Conservation (phyloP, 331 rosid genomes). For the Acacia pycnantha region DNA sequence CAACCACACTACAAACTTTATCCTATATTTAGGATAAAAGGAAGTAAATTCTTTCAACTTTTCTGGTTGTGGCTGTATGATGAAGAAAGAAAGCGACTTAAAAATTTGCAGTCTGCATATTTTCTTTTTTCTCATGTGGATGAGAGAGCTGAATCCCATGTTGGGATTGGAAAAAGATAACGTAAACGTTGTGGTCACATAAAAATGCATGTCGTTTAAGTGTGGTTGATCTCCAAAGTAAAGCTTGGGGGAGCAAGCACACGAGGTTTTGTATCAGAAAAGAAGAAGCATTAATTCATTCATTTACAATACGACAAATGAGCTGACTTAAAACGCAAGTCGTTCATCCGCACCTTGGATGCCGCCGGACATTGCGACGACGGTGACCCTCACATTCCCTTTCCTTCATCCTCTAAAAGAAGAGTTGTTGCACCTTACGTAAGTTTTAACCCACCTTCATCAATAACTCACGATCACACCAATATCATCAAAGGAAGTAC, state of each 20-base stretch:
- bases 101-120: background rate
- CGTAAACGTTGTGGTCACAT: constrained; percentile 22
- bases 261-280: constrained; percentile 1
- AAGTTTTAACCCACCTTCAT: background rate
- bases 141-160: background rate
- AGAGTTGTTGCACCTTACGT: background rate
- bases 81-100: background rate
- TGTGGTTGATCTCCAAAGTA: constrained; percentile 2
- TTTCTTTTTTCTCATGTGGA: background rate
- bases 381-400: background rate
- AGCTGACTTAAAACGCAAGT: background rate
- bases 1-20: no score
- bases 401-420: background rate
- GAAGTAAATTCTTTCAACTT: no score
- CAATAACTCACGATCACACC: background rate
- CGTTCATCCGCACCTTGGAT: constrained; percentile 2
- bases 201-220: background rate
- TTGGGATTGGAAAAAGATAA: background rate
- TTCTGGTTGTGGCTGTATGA: no score
- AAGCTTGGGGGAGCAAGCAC: constrained; percentile 3
- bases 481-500: background rate
- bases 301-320: background rate
- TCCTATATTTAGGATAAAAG: no score
- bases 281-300: constrained; percentile 9
- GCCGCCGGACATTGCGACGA: background rate